Evolutionary conservation across 768 basidiomycete genomes (phyloP).

Genomic region (Agrocybe chaxingu): DNA sequence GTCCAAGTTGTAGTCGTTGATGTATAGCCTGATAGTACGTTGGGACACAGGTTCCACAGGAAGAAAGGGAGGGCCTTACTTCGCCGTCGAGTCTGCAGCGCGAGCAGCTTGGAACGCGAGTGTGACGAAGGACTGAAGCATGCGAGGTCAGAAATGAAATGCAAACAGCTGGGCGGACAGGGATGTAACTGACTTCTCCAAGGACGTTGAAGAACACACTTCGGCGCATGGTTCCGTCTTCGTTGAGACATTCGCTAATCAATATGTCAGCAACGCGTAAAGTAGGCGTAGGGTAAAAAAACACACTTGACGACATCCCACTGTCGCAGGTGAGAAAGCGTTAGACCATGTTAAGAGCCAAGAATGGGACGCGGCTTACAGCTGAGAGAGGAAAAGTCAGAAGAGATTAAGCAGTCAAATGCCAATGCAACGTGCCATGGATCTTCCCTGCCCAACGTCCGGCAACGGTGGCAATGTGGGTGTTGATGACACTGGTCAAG

Average conservation of each 20-base stretch:
- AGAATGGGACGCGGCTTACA: constrained; percentile 4
- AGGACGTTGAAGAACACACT: constrained; percentile 42
- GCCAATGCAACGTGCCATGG: constrained; percentile 16
- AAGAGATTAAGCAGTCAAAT: not conserved
- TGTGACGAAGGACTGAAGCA: constrained; percentile 33
- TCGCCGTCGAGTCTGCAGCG: constrained; percentile 38
- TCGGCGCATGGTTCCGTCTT: constrained; percentile 36
- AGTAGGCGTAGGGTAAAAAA: not conserved
- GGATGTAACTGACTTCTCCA: constrained; percentile 21
- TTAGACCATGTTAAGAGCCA: not conserved
- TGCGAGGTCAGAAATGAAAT: constrained; percentile 6
- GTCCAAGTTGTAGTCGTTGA: constrained; percentile 50
- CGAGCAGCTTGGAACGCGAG: constrained; percentile 46
- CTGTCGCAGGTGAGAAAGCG: constrained; percentile 5
- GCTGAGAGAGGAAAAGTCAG: constrained; percentile 4
- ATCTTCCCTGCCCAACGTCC: constrained; percentile 42
- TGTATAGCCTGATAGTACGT: constrained; percentile 26
- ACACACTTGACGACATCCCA: constrained; percentile 37
- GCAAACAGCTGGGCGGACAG: no score
- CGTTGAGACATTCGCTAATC: constrained; percentile 41
- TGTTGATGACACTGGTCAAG: constrained; percentile 33
- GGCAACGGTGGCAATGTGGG: constrained; percentile 36
- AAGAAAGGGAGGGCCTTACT: constrained; percentile 15
- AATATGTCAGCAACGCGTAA: constrained; percentile 16
- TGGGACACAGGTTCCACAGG: not conserved